Percentiles rank a stretch among this genome's conserved stretches.
Conservation (phyloP, 768 basidiomycete genomes). For the Mycena epipterygia region DNA sequence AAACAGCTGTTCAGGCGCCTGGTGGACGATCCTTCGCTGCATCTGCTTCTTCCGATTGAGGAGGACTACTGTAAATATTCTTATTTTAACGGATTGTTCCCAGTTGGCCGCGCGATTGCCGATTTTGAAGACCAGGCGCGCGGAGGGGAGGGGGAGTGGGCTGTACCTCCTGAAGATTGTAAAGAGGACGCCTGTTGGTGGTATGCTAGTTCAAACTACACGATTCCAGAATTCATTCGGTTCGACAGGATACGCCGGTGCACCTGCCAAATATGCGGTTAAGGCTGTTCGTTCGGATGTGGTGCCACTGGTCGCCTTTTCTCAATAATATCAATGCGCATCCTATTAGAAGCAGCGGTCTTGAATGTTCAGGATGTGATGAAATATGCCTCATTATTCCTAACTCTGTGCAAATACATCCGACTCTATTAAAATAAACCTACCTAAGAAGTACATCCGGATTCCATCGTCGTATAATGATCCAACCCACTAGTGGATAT, state of each 20-base stretch:
- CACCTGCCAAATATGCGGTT: too few species aligned
- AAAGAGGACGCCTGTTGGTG: background rate
- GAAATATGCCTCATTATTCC: too few species aligned
- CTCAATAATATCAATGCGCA: too few species aligned
- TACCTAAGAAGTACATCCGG: background rate
- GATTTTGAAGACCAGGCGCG: background rate
- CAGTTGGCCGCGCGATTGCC: background rate
- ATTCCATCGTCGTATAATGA: background rate
- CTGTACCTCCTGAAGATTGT: background rate
- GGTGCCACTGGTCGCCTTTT: too few species aligned
- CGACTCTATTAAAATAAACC: background rate
- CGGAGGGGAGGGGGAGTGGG: background rate
- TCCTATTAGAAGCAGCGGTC: too few species aligned
- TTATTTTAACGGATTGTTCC: background rate
- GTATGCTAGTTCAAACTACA: background rate
- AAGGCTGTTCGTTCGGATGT: too few species aligned
- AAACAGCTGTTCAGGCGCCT: background rate
- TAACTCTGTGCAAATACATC: background rate
- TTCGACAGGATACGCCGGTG: background rate
- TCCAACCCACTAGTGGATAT: conserved; percentile 17
- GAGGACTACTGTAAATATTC: background rate
- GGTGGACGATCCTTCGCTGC: background rate
- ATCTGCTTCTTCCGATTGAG: background rate
- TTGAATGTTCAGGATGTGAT: too few species aligned
- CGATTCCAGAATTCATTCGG: background rate